Conservation (phyloP, 2,329 filamentous ascomycete genomes). For the Chrysoporthe austroafricana region DNA sequence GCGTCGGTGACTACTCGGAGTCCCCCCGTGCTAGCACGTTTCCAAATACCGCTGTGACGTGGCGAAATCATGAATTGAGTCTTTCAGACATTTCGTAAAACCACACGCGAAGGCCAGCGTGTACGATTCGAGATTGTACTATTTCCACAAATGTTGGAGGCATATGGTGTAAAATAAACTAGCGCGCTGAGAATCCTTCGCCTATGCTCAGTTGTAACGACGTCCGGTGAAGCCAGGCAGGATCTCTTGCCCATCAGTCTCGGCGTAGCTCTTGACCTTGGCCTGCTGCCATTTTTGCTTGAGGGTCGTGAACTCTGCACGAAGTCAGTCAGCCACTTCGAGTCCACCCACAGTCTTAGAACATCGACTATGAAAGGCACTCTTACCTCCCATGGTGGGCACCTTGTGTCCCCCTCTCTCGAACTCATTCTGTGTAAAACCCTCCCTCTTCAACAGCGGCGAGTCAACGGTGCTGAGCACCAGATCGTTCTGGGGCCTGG, state of each 20-base stretch:
- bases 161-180: background rate
- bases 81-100: background rate
- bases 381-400: conserved; percentile 40
- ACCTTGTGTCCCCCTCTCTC: conserved; percentile 38
- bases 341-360: no score
- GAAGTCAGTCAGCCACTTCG: background rate
- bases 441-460: conserved; percentile 41
- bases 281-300: conserved; percentile 45
- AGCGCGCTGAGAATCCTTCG: background rate
- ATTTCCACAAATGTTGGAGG: background rate
- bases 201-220: background rate
- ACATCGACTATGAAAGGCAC: no score
- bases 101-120: background rate
- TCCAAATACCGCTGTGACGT: background rate
- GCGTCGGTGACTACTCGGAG: background rate
- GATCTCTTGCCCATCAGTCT: conserved; percentile 38
- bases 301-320: conserved; percentile 39
- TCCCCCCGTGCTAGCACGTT: background rate
- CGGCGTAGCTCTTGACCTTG: conserved; percentile 31
- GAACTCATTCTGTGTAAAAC: conserved; percentile 43
- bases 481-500: conserved; percentile 47
- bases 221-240: conserved; percentile 40
- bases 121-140: background rate
- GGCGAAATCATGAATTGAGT: background rate
- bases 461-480: conserved; percentile 44